Evolutionary conservation across 208 protist genomes (phyloP).

Genomic region (Vickermania ingenoplastis): DNA sequence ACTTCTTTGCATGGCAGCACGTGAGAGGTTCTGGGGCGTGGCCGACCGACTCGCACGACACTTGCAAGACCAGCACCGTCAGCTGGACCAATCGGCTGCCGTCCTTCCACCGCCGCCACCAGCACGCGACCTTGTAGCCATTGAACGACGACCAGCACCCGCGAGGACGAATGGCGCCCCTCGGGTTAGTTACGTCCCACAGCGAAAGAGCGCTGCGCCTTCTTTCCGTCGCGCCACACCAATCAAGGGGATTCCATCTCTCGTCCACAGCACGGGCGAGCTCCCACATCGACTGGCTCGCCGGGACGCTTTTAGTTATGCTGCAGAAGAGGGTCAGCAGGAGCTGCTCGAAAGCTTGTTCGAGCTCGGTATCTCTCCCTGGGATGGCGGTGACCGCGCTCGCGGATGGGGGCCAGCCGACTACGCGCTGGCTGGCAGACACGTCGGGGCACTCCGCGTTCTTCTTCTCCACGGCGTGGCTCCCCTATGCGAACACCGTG

Average conservation of each 20-base stretch:
- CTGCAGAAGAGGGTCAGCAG: slow-evolving; percentile 24
- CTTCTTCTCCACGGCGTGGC: slow-evolving; percentile 15
- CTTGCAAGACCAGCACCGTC: too few species aligned
- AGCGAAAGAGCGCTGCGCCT: too few species aligned
- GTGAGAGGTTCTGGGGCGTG: background rate
- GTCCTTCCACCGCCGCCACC: too few species aligned
- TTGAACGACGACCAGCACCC: too few species aligned
- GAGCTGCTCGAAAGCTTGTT: slow-evolving; percentile 28
- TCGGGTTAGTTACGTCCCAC: too few species aligned
- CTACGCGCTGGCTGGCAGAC: slow-evolving; percentile 26
- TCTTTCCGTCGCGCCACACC: too few species aligned
- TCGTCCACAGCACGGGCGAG: too few species aligned
- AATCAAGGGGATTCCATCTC: too few species aligned
- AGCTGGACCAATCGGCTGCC: too few species aligned
- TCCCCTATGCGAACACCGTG: background rate
- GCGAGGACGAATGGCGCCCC: too few species aligned
- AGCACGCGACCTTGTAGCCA: too few species aligned
- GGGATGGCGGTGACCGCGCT: background rate
- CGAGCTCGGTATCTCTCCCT: background rate
- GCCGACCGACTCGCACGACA: too few species aligned
- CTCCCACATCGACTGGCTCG: slow-evolving; percentile 40
- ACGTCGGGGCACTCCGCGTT: background rate
- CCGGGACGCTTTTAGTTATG: slow-evolving; percentile 74
- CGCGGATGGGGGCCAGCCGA: slow-evolving; percentile 63
- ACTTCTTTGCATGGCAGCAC: background rate